Conservation (phyloP, 1,284 basidiomycete species). For the Vanrija sp. region DNA sequence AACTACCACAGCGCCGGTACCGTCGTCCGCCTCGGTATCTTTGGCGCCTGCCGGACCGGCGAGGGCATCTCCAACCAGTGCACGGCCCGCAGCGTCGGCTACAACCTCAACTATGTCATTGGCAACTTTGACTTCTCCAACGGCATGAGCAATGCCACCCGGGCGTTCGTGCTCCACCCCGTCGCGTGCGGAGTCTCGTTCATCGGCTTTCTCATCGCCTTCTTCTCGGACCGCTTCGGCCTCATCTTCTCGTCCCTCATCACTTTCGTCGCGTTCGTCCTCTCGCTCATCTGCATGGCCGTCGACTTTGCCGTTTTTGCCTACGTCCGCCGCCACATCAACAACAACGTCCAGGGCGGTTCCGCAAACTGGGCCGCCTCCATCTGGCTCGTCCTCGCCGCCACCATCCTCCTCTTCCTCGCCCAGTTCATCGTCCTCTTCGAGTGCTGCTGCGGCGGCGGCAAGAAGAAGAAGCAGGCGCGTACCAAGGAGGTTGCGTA, state of each 20-base stretch:
- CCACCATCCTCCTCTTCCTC: conserved; percentile 38
- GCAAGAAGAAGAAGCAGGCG: too few relatives aligned
- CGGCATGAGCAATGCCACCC: conserved; percentile 28
- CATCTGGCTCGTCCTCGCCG: conserved; percentile 36
- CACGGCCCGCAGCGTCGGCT: conserved; percentile 19
- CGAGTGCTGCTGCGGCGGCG: conserved; percentile 26
- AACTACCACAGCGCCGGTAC: not conserved
- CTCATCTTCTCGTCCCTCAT: conserved; percentile 38
- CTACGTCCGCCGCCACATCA: conserved; percentile 26
- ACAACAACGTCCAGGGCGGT: not conserved
- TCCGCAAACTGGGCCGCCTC: conserved; percentile 20
- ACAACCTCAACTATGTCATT: conserved; percentile 23
- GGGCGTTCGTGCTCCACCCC: conserved; percentile 40
- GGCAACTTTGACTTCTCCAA: conserved; percentile 12
- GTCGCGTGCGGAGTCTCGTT: conserved; percentile 37
- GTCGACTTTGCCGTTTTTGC: conserved; percentile 34
- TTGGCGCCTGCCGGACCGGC: not conserved
- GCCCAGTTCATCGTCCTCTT: conserved; percentile 33
- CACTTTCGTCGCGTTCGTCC: conserved; percentile 33
- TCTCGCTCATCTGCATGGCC: conserved; percentile 44
- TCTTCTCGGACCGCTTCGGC: conserved; percentile 35
- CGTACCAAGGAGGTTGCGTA: too few relatives aligned
- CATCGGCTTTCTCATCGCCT: conserved; percentile 37
- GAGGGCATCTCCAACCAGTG: conserved; percentile 7
- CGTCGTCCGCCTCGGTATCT: not conserved